Conservation (phyloP, 352 stramenopile species). For the Globisporangium spiculum region DNA sequence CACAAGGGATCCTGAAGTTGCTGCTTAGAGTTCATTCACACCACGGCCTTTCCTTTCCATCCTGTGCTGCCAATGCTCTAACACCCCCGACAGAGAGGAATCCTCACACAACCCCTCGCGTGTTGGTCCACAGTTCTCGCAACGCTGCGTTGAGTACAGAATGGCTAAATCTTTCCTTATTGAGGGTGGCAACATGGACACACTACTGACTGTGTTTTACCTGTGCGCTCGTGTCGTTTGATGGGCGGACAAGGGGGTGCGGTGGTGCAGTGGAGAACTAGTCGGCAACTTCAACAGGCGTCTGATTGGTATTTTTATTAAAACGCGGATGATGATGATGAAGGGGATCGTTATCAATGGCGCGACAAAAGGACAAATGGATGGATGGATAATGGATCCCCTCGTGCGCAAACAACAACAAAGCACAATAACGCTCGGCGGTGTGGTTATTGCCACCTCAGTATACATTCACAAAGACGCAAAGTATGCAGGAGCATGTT, state of each 20-base stretch:
- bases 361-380: background rate
- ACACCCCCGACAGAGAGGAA: background rate
- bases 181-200: background rate
- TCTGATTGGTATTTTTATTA: background rate
- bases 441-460: background rate
- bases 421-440: background rate
- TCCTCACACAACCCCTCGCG: background rate
- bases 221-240: background rate
- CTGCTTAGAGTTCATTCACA: background rate
- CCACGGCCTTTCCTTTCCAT: background rate
- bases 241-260: background rate
- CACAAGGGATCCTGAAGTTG: background rate
- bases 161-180: background rate
- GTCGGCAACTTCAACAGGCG: background rate
- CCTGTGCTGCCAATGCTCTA: background rate
- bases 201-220: background rate
- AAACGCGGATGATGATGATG: background rate
- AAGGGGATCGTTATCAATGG: background rate
- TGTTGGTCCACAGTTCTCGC: background rate
- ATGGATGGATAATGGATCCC: background rate
- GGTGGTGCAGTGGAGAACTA: background rate
- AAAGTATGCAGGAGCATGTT: background rate
- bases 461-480: background rate
- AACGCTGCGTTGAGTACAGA: background rate
- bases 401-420: background rate